Conservation (phyloP, 75 land plant genomes). For the Pseudotsuga menziesii region DNA sequence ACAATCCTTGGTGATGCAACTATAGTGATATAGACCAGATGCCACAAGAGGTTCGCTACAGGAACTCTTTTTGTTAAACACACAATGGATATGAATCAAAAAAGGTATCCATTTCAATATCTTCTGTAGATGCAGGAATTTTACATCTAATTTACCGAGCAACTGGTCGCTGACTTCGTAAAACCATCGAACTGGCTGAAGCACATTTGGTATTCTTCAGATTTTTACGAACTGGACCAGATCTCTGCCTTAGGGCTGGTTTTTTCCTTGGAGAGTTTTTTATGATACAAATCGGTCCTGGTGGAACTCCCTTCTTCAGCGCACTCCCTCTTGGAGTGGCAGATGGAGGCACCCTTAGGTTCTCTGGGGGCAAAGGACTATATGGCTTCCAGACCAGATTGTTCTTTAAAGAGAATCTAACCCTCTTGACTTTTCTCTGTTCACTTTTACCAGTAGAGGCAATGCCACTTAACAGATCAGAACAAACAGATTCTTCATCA, state of each 20-base stretch:
- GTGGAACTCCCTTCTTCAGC: slow-evolving; percentile 39
- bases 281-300: slow-evolving; percentile 35
- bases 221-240: not conserved
- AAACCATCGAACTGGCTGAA: slow-evolving; percentile 8
- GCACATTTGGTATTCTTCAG: not conserved
- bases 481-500: not conserved
- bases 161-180: not conserved
- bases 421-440: slow-evolving; percentile 40
- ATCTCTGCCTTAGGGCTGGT: not conserved
- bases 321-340: slow-evolving; percentile 57
- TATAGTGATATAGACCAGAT: too few species aligned
- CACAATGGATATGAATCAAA: too few species aligned
- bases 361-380: slow-evolving; percentile 40
- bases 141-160: too few species aligned
- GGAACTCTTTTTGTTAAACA: too few species aligned
- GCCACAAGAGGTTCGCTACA: too few species aligned
- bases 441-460: slow-evolving; percentile 1
- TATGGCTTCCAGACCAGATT: slow-evolving; percentile 49
- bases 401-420: slow-evolving; percentile 39
- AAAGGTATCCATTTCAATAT: too few species aligned
- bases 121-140: too few species aligned
- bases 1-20: too few species aligned
- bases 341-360: slow-evolving; percentile 37
- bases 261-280: slow-evolving; percentile 12
- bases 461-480: not conserved